These are phyloP conservation scores for Metrosideros polymorpha DNA, from an alignment of 441 rosid species.

Conservation along the genomic window DNA sequence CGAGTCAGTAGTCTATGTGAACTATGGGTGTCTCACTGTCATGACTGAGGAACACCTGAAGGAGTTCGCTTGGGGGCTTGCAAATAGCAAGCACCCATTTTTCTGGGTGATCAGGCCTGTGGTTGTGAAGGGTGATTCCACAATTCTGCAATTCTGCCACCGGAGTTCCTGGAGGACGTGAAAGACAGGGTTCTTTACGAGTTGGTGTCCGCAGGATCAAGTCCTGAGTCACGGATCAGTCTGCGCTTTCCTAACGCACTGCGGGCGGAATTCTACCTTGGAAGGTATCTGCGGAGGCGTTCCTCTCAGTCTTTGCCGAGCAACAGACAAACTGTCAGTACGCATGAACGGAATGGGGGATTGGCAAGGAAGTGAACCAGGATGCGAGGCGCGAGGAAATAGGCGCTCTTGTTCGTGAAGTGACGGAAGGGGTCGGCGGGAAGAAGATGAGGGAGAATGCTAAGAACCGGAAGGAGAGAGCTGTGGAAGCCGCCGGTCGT, in stretches of 20 bases:
- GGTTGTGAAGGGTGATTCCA: constrained; percentile 13
- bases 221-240: constrained; percentile 11
- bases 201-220: constrained; percentile 17
- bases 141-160: not conserved
- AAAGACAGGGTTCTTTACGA: constrained; percentile 3
- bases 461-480: not conserved
- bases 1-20: constrained; percentile 13
- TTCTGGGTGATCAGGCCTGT: constrained; percentile 18
- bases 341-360: not conserved
- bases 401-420: not conserved
- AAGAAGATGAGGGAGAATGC: not conserved
- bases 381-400: not conserved
- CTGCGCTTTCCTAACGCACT: constrained; percentile 12
- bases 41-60: constrained; percentile 6
- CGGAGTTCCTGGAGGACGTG: constrained; percentile 8
- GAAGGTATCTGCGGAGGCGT: constrained; percentile 11
- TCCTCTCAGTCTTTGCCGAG: not conserved
- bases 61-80: constrained; percentile 26
- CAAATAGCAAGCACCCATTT: constrained; percentile 12
- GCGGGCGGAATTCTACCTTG: constrained; percentile 19
- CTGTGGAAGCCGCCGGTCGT: not conserved
- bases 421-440: not conserved
- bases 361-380: not conserved
- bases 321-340: not conserved
- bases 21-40: constrained; percentile 11